These are phyloP conservation scores for Fusarium udum DNA, from an alignment of 2,329 filamentous ascomycete genomes.

Conservation along the genomic window DNA sequence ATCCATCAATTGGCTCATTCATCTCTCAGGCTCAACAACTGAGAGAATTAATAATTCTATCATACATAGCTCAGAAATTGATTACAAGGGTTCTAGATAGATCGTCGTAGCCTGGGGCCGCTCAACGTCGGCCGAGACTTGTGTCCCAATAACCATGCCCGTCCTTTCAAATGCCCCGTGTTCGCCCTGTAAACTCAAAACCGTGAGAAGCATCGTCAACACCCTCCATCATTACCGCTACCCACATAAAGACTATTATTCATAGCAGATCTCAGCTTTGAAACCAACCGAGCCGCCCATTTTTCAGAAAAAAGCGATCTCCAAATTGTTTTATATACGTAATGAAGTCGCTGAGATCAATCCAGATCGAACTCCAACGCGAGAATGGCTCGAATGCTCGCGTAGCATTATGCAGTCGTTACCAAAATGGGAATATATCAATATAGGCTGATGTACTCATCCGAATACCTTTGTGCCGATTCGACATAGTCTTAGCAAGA, in stretches of 20 bases:
- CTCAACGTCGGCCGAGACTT: constrained; percentile 39
- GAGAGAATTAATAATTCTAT: constrained; percentile 38
- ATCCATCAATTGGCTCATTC: constrained; percentile 36
- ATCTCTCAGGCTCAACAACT: constrained; percentile 11
- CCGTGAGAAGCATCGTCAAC: constrained; percentile 44
- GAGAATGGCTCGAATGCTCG: constrained; percentile 15
- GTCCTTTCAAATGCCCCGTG: constrained; percentile 42
- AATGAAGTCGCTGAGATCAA: constrained; percentile 28
- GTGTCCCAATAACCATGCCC: constrained; percentile 44
- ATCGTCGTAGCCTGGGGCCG: constrained; percentile 42
- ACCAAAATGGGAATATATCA: neutral
- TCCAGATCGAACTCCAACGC: constrained; percentile 34
- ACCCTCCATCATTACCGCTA: constrained; percentile 45
- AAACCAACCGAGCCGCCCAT: constrained; percentile 27
- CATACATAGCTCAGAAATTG: constrained; percentile 45
- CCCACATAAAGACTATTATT: constrained; percentile 43
- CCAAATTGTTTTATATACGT: constrained; percentile 42
- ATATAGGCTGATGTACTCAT: neutral
- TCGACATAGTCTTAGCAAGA: neutral
- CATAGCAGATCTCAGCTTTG: constrained; percentile 20
- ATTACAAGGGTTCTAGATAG: constrained; percentile 47
- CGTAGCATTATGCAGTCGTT: constrained; percentile 17
- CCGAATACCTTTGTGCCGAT: neutral
- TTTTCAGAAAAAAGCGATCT: constrained; percentile 29
- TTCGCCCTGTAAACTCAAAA: constrained; percentile 45